Base-by-base conservation (phyloP, 2,329 filamentous ascomycete genomes). In the Pseudogymnoascus sp. region DNA sequence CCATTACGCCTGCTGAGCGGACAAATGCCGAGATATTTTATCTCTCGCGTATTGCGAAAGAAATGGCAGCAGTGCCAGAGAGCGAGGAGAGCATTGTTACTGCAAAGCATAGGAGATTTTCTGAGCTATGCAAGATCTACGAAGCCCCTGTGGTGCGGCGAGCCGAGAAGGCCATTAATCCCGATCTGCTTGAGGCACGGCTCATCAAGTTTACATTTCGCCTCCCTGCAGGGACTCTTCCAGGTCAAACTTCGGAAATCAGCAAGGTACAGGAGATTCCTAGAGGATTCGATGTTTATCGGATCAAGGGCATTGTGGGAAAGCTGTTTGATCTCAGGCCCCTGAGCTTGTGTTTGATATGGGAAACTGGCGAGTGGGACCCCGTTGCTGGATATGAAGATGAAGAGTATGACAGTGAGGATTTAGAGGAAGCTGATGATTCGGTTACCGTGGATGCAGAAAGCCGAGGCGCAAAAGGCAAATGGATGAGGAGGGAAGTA, bases 21-120 rank as follows among this genome's bases (percentile, higher is more conserved):
- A 81, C 85, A 62, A 95, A 97, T 71, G 92, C 92, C 3, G 95
- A 97, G 69, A 88, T 93, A 71, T 99, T 96, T 74, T 99, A 99
- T 74, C 84, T 97, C 9, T 90, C 88, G 0, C 84, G 89, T 62
- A 95, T 97, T 64, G 89, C 84, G 9, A 87, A 86, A 66, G 90
- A 95, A 72, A 79, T 97, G 40, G 82, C 86, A 1, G 77, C 80
- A 3, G 82, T 85, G 0, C 77, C 84, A 0, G 80, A 84, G 63
- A 75, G 74, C 2, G 75, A 78, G 1, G 82, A 87, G 67, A 75
- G 75, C 0, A 76, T 77, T 1, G 81, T 96, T 0, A 73, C 89
- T 2, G 75, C 73, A 0, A 75, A 78, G 3, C 92, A 97, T 74
- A 87, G 86, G 6, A 82, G 91, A 3, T 97, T 90, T 73, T 70